Conservation (phyloP, 1,284 basidiomycete species). For the Trichosporon sp. region DNA sequence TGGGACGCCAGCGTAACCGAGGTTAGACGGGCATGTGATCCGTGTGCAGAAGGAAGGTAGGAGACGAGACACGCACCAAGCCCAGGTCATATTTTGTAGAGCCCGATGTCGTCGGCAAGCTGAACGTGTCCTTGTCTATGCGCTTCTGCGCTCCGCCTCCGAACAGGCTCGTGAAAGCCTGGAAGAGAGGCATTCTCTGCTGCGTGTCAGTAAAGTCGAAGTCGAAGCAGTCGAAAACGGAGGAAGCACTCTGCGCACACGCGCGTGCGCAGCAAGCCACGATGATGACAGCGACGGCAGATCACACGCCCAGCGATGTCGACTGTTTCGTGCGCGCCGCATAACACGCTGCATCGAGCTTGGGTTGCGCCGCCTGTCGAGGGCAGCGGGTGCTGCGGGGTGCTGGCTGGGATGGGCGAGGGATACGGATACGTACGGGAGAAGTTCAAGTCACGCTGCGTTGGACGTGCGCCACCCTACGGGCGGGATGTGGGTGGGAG, state of each 20-base stretch:
- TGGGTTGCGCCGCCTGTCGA: background rate
- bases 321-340: background rate
- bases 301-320: background rate
- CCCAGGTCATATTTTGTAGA: slow-evolving; percentile 40
- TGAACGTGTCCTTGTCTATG: background rate
- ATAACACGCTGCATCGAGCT: background rate
- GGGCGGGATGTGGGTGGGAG: background rate
- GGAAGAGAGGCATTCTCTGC: background rate
- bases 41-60: background rate
- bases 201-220: background rate
- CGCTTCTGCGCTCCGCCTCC: background rate
- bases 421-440: background rate
- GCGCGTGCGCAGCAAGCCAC: background rate
- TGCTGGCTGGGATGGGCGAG: background rate
- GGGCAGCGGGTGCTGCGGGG: background rate
- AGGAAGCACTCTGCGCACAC: background rate
- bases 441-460: slow-evolving; percentile 1
- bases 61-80: slow-evolving; percentile 15
- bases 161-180: slow-evolving; percentile 4
- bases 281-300: background rate
- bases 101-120: slow-evolving; percentile 30
- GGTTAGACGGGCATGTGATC: slow-evolving; percentile 21
- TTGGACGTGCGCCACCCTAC: background rate
- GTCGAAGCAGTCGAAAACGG: background rate
- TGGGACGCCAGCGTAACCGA: background rate